phyloP scores from a whole-genome alignment of 441 rosid species.

The Erodium texanum region DNA sequence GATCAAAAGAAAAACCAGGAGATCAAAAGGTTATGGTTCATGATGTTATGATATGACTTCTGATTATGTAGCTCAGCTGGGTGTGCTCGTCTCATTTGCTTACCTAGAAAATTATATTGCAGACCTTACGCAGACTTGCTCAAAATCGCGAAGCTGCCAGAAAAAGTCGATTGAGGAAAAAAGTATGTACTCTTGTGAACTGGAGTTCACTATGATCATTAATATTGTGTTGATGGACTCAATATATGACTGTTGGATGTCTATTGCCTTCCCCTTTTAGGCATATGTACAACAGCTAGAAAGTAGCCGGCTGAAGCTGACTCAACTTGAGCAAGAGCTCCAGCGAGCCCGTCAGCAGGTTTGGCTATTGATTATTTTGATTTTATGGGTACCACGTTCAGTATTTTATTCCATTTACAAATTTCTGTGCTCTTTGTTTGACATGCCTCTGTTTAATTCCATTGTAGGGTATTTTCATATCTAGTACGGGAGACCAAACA shows the following conservation, averaged over 20 bases:
- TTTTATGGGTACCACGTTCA: neutral
- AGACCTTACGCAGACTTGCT: constrained; percentile 69
- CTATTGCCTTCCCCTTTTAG: constrained; percentile 21
- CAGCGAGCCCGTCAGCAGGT: constrained; percentile 94
- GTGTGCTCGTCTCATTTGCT: neutral
- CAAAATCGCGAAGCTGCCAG: constrained; percentile 87
- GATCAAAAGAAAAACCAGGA: constrained; percentile 22
- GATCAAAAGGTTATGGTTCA: constrained; percentile 58
- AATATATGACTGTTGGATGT: neutral
- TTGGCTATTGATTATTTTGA: constrained; percentile 5
- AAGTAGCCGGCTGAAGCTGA: constrained; percentile 73
- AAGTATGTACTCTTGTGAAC: constrained; percentile 26
- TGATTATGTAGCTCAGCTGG: neutral
- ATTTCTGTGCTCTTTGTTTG: constrained; percentile 7
- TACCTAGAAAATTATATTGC: constrained; percentile 10
- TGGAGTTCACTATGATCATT: neutral
- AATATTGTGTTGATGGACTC: neutral
- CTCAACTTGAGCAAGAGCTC: constrained; percentile 81
- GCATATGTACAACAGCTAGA: constrained; percentile 89
- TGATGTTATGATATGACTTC: constrained; percentile 4
- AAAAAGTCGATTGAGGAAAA: constrained; percentile 69
- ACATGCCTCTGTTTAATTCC: neutral
- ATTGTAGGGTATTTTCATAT: constrained; percentile 68
- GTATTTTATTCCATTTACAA: neutral
- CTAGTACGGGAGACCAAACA: constrained; percentile 77